Conservation (phyloP, 2,329 filamentous ascomycete species). For the Pseudocercospora fijiensis region DNA sequence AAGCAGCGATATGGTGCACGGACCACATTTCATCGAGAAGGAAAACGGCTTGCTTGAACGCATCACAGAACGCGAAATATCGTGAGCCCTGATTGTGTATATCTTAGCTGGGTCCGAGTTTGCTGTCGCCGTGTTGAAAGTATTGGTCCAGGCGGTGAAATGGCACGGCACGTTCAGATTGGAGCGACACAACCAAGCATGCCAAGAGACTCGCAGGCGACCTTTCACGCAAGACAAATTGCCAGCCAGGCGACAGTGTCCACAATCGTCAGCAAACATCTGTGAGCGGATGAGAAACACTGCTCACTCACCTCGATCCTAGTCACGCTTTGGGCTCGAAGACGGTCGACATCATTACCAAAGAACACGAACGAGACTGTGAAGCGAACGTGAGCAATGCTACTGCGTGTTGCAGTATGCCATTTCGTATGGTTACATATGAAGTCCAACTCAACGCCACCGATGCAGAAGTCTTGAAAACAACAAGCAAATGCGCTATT, state of each 20-base stretch:
- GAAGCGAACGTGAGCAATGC: neutral
- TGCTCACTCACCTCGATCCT: neutral
- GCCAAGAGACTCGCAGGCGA: neutral
- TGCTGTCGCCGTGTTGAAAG: neutral
- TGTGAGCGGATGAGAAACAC: neutral
- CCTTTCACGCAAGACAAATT: neutral
- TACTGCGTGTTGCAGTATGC: neutral
- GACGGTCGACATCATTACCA: no score
- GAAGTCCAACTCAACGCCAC: neutral
- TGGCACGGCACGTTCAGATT: neutral
- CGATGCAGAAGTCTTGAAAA: neutral
- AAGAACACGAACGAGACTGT: neutral
- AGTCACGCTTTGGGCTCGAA: no score
- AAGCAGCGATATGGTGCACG: neutral
- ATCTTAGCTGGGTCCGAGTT: neutral
- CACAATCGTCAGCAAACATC: neutral
- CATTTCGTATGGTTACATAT: neutral
- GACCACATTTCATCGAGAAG: neutral
- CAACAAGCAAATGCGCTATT: constrained; percentile 26
- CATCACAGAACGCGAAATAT: neutral
- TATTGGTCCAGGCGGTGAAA: neutral
- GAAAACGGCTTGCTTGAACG: neutral
- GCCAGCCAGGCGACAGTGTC: neutral
- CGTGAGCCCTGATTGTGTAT: neutral
- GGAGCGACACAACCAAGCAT: neutral